Base-by-base conservation (phyloP, 495 filamentous ascomycete species). In the Pyrenopolyporus hunteri region DNA sequence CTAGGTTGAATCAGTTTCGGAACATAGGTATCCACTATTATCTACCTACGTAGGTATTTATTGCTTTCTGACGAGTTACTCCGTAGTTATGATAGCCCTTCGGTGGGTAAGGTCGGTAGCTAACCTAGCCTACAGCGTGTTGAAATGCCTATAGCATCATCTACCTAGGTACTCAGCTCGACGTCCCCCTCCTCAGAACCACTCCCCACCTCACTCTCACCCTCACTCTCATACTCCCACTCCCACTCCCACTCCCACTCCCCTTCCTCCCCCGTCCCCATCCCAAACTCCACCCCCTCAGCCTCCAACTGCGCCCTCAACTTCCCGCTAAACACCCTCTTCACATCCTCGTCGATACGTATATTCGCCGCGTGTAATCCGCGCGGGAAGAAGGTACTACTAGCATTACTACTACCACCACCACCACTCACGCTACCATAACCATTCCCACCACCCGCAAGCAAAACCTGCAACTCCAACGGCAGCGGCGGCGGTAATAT, bases 291-390 rank as follows among this genome's bases (percentile, higher is more conserved):
- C 6, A 23, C 49, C 6, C 65, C 52, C 2, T 66, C 71, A 1
- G 22, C n/a, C 20, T 57, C 25, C 0, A 76, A 58, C 25, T 11
- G 32, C 1, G 11, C 25, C 22, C 50, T 63, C 0, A 65, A 62
- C n/a, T 60, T 45, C 22, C 43, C 36, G 0, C 45, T 19, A 16
- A 78, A 31, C 0, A 46, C 13, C 0, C 37, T 19, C 0, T 57
- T 49, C 2, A 73, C 13, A 23, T 69, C 64, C 2, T 75, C 31
- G 45, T 77, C 73, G 1, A 73, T 3, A 0, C 6, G 31, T 6
- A 26, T 23, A 44, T 79, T 78, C 23, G 26, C 42, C 5, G 2
- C 1, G 32, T 76, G 73, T 23, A 45, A 28, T 13, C 11, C 20
- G 22, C 42, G 13, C 22, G 23, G n/a, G n/a, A n/a, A n/a, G n/a